A percentile compares a stretch with the other conserved stretches of the same genome.
These are phyloP conservation scores for Austropuccinia psidii DNA, from an alignment of 1,284 basidiomycete species.

Conservation along the genomic window DNA sequence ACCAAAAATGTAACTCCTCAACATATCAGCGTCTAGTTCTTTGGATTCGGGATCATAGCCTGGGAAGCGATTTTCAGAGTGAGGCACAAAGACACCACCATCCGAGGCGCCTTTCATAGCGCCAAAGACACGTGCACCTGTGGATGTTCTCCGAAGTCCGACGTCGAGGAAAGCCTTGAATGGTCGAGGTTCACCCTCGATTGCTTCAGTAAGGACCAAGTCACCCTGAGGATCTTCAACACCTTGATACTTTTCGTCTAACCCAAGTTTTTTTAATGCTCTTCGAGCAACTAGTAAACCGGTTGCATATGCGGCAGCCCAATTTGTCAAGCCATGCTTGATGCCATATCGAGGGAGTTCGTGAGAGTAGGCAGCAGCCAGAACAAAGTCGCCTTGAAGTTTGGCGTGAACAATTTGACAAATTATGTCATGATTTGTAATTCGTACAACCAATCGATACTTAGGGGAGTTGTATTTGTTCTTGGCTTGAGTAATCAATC, in stretches of 20 bases:
- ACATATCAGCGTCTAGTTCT: constrained; percentile 83
- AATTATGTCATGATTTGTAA: constrained; percentile 30
- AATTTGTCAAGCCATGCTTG: constrained; percentile 97
- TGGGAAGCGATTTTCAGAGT: constrained; percentile 97
- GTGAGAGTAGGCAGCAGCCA: constrained; percentile 61
- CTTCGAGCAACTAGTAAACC: constrained; percentile 92
- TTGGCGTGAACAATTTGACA: constrained; percentile 89
- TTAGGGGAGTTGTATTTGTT: constrained; percentile 99
- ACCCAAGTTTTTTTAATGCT: constrained; percentile 86
- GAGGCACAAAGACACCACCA: constrained; percentile 95
- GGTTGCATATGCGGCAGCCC: constrained; percentile 97
- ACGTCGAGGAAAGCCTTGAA: constrained; percentile 99
- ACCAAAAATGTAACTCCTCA: constrained; percentile 97
- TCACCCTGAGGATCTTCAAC: constrained; percentile 85
- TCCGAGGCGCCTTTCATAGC: constrained; percentile 99
- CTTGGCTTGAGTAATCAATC: constrained; percentile 94
- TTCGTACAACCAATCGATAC: constrained; percentile 96
- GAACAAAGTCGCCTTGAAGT: constrained; percentile 89
- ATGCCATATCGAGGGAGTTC: constrained; percentile 96
- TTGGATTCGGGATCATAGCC: constrained; percentile 93
- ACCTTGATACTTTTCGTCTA: constrained; percentile 98
- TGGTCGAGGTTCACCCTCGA: constrained; percentile 90
- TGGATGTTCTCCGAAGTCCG: constrained; percentile 95
- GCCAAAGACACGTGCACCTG: constrained; percentile 95
- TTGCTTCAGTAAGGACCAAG: constrained; percentile 67